Evolutionary conservation across 352 stramenopile species (phyloP).

Genomic region (Globisporangium polare): DNA sequence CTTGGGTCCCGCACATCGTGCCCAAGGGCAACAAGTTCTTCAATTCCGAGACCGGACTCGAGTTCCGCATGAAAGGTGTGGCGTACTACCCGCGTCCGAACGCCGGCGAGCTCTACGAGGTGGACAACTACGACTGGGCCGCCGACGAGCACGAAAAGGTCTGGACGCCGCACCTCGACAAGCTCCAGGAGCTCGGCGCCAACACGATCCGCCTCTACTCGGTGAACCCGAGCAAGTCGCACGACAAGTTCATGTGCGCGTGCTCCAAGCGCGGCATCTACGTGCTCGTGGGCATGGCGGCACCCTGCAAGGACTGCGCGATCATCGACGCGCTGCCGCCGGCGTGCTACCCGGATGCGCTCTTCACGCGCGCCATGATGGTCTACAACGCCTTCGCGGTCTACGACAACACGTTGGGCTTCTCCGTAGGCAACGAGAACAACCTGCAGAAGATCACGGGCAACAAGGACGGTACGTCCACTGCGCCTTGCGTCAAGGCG

Average conservation of each 20-base stretch:
- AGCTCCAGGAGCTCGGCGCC: conserved; percentile 50
- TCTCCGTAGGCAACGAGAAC: conserved; percentile 67
- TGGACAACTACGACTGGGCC: conserved; percentile 62
- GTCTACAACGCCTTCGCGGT: conserved; percentile 70
- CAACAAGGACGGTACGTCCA: conserved; percentile 26
- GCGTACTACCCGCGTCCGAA: conserved; percentile 68
- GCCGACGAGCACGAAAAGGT: conserved; percentile 53
- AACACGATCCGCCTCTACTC: conserved; percentile 70
- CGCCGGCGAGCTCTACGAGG: conserved; percentile 37
- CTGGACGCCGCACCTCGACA: conserved; percentile 47
- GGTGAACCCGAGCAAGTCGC: conserved; percentile 49
- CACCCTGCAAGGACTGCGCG: conserved; percentile 51
- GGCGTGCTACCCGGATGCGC: conserved; percentile 41
- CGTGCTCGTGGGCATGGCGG: conserved; percentile 57
- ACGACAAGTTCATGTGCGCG: conserved; percentile 82
- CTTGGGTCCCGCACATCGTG: conserved; percentile 19
- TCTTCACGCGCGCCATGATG: conserved; percentile 55
- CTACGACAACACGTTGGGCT: conserved; percentile 68
- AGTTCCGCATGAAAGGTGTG: conserved; percentile 65
- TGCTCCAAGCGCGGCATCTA: conserved; percentile 68
- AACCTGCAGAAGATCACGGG: conserved; percentile 46
- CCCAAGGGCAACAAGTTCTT: conserved; percentile 73
- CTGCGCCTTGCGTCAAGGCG: conserved; percentile 65
- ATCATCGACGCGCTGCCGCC: conserved; percentile 37
- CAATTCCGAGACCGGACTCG: conserved; percentile 42